Base-by-base conservation (phyloP, 495 filamentous ascomycete genomes). In the Immersiella caudata region DNA sequence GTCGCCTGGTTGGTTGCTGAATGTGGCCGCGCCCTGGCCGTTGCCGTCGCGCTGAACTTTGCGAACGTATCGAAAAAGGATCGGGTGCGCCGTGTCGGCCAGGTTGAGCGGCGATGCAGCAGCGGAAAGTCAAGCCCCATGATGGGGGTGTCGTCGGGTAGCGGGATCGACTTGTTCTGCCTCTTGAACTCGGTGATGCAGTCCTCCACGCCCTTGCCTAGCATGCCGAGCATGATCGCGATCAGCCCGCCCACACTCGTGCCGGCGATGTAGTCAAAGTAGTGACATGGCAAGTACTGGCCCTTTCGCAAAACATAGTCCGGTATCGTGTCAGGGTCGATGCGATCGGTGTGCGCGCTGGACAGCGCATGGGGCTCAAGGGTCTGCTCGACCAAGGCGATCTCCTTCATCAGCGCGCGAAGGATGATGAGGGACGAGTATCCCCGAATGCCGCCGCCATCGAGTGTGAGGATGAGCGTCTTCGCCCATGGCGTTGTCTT, bases 271-370 rank as follows among this genome's bases (percentile, higher is more conserved):
- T 79, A 75, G 70, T 80, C 76, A 46, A 80, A 80, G 60, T 78
- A 81, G 12, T 87, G 81, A 69, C 80, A 84, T 9, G 84, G 84
- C 56, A 84, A 78, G 24, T 81, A 81, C 26, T 80, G 73, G 21
- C 79, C 77, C 16, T 80, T 70, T 25, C 69, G 70, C 21, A 81
- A 75, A 36, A 85, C 74, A 0, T 67, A 71, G 46, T 78, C 75
- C 76, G 87, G 83, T 24, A 89, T 75, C 21, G 55, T 24, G 14
- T 71, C 64, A 18, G 65, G 55, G 0, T 65, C 62, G 51, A 76
- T 75, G 1, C 64, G 65, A 14, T 64, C 66, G 8, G 75, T 75
- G 29, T 74, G 65, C n/a, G 75, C 74, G 57, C 70, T 73, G 0
- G 70, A 75, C 1, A 52, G 25, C 33, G 74, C 75, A 6, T 21